Evolutionary conservation across 805 yeast genomes (phyloP).

Genomic region (Zygotorulaspora sp.): DNA sequence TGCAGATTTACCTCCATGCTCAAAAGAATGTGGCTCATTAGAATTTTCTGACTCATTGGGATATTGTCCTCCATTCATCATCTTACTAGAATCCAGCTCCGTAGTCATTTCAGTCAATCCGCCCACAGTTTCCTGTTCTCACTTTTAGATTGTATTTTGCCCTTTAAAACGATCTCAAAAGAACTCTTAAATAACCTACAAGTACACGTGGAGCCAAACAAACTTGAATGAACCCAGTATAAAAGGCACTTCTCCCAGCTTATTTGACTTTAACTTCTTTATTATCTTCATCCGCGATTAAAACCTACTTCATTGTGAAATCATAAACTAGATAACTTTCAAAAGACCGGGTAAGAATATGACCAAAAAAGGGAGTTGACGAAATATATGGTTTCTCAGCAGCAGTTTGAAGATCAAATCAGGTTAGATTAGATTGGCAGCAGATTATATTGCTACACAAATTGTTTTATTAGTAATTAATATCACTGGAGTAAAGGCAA

Average conservation of each 20-base stretch:
- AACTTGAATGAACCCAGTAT: too few species aligned
- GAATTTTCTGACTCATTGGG: slow-evolving; percentile 2
- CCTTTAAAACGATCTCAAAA: too few species aligned
- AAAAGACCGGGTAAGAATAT: slow-evolving; percentile 1
- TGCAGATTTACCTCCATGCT: slow-evolving; percentile 5
- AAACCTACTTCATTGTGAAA: background rate
- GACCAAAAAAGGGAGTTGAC: slow-evolving; percentile 2
- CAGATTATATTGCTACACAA: too few species aligned
- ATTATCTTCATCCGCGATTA: background rate
- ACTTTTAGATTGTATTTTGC: too few species aligned
- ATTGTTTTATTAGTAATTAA: too few species aligned
- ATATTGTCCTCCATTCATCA: slow-evolving; percentile 12
- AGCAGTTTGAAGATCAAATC: too few species aligned
- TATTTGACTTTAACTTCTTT: background rate
- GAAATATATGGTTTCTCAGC: too few species aligned
- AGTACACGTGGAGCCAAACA: background rate
- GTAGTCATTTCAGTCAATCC: slow-evolving; percentile 20
- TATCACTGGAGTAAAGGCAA: too few species aligned
- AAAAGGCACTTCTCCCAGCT: background rate
- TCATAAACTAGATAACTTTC: background rate
- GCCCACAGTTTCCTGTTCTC: too few species aligned
- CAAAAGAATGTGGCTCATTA: slow-evolving; percentile 1
- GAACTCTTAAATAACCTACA: background rate
- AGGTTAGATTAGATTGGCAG: background rate
- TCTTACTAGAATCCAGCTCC: slow-evolving; percentile 16